Conservation (phyloP, 495 filamentous ascomycete species). For the Letharia columbiana region DNA sequence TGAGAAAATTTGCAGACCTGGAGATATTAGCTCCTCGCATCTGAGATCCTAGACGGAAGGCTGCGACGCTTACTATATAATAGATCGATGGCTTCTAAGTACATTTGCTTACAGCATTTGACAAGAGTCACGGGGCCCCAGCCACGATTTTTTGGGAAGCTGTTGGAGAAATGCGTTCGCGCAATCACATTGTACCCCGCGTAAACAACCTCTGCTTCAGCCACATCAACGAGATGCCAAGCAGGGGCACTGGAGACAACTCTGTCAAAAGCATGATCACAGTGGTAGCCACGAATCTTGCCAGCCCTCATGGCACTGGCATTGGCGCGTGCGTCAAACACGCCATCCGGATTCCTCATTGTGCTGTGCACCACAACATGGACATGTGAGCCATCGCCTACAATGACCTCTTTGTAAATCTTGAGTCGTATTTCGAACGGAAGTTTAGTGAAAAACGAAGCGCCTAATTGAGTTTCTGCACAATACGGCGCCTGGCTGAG, state of each 20-base stretch:
- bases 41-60: too few species aligned
- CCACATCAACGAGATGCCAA: neutral
- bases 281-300: slow-evolving; percentile 1
- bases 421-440: slow-evolving; percentile 19
- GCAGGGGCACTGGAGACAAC: neutral
- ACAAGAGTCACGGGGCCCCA: slow-evolving; percentile 15
- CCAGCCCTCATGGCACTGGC: slow-evolving; percentile 2
- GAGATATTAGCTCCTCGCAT: neutral
- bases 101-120: slow-evolving; percentile 19
- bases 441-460: slow-evolving; percentile 16
- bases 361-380: slow-evolving; percentile 11
- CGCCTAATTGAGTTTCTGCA: slow-evolving; percentile 6
- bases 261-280: neutral
- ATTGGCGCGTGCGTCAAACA: neutral
- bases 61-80: slow-evolving; percentile 15
- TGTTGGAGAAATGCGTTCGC: slow-evolving; percentile 1
- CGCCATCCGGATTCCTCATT: neutral
- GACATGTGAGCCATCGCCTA: slow-evolving; percentile 13
- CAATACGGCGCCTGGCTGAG: slow-evolving; percentile 6
- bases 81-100: slow-evolving; percentile 18
- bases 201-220: neutral
- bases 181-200: neutral
- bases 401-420: slow-evolving; percentile 21
- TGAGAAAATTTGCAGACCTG: slow-evolving; percentile 17
- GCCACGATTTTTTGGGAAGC: slow-evolving; percentile 8